These are phyloP conservation scores for Fomitopsis pinicola DNA, from an alignment of 1,284 basidiomycete species.

Conservation along the genomic window DNA sequence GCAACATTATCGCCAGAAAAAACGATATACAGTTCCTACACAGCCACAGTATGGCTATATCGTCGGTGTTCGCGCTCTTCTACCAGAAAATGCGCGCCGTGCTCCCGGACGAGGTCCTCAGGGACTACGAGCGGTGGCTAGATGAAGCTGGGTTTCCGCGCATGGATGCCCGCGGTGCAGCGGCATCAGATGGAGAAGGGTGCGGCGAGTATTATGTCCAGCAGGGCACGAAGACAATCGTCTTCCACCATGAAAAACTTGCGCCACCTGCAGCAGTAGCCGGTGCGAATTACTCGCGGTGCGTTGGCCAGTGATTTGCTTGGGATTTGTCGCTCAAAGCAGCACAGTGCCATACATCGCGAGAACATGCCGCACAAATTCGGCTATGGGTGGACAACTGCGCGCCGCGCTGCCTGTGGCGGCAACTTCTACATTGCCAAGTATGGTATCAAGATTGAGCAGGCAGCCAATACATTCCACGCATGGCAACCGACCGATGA, in stretches of 20 bases:
- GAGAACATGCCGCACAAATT: background rate
- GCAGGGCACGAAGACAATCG: background rate
- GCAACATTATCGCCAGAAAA: background rate
- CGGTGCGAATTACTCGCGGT: background rate
- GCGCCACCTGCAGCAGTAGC: background rate
- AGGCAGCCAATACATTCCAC: background rate
- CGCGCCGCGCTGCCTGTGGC: background rate
- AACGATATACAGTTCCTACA: background rate
- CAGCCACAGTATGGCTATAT: background rate
- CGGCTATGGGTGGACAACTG: background rate
- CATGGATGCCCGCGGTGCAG: background rate
- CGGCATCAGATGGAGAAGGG: background rate
- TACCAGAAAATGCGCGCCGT: background rate
- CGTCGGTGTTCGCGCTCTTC: background rate
- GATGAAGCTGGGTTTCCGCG: background rate
- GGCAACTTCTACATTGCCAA: constrained; percentile 5
- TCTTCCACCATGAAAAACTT: background rate
- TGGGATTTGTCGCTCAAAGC: too few species aligned
- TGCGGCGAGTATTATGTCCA: background rate
- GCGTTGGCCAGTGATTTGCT: background rate
- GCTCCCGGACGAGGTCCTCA: background rate
- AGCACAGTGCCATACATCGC: background rate
- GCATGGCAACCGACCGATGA: background rate
- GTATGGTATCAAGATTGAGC: constrained; percentile 4
- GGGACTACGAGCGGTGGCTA: background rate